Evolutionary conservation across 78 protist species (phyloP), one percentile per base, ranked within the genome.

Genomic region (Guillardia theta): DNA sequence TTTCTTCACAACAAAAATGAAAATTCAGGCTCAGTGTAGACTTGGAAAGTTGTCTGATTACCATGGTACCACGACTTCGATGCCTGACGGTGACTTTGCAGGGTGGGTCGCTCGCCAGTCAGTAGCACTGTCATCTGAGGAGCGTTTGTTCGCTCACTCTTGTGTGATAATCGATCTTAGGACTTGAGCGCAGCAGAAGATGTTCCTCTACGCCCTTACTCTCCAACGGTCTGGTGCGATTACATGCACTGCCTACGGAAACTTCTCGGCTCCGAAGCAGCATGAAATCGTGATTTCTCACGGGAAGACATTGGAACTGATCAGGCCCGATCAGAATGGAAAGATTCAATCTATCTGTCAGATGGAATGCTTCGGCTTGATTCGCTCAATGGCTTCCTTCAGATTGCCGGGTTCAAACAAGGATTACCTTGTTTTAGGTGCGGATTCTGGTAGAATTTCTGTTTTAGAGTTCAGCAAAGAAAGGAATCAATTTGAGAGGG

Each of bases 361-460:
- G 36, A 53, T 95, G 45, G 97, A 98, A 15, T 95, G 94, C 41
- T 98, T 98, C 96, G 99, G 99, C 21, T 27, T 96, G 27, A 94
- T 98, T 41, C 88, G 99, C 43, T 94, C 98, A 8, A 90, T 98
- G 22, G 87, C 50, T 19, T 95, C 99, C 33, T 98, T 97, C 94
- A 95, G 99, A 30, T 95, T 98, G 78, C 94, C 98, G 18, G 98
- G 98, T 3, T 64, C 87, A 54, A 48, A 12, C 93, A 88, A 37
- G 44, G 90, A 78, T 48, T 78, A 43, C 48, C 24, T 78, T 30
- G 90, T 98, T n/a, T 95, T 99, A 44, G 99, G 99, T 41, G 78
- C 97, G 0, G 99, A 99, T 94, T 92, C 97, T 3, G 99, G 99
- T 21, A 77, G 96, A 50, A 83, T 99, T 3, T 95, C 93, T 64